Conservation (phyloP, 345 rosid genomes). For the Toxicodendron radicans region DNA sequence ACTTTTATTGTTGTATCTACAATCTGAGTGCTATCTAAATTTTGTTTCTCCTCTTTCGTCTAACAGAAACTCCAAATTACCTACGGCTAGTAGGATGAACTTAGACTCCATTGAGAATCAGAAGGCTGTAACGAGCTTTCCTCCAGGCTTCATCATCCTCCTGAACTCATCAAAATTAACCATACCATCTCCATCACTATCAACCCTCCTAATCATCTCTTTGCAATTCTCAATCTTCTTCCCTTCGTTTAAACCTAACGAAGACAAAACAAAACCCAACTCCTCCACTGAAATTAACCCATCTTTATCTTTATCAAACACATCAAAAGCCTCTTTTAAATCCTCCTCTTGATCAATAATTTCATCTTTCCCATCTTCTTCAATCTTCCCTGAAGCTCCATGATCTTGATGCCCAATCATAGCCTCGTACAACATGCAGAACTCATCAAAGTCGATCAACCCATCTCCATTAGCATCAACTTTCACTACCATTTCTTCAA, state of each 20-base stretch:
- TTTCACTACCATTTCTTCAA: constrained; percentile 41
- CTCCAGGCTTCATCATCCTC: constrained; percentile 54
- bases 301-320: constrained; percentile 60
- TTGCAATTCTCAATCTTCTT: constrained; percentile 51
- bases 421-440: constrained; percentile 28
- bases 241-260: constrained; percentile 57
- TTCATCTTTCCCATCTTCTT: too few species aligned
- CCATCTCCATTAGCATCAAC: constrained; percentile 63
- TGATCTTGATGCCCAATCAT: constrained; percentile 11
- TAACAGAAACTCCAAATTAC: too few species aligned
- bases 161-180: constrained; percentile 54
- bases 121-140: constrained; percentile 13
- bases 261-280: constrained; percentile 45
- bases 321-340: constrained; percentile 61
- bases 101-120: background rate
- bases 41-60: background rate
- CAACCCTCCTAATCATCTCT: constrained; percentile 59
- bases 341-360: constrained; percentile 20
- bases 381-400: background rate
- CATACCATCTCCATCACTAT: constrained; percentile 69
- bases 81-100: too few species aligned
- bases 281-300: constrained; percentile 66
- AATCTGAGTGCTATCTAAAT: too few species aligned
- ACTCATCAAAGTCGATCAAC: constrained; percentile 53
- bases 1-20: constrained; percentile 2